Evolutionary conservation across 176 grass and related monocot species (phyloP).

Genomic region (Rhynchospora pubera): DNA sequence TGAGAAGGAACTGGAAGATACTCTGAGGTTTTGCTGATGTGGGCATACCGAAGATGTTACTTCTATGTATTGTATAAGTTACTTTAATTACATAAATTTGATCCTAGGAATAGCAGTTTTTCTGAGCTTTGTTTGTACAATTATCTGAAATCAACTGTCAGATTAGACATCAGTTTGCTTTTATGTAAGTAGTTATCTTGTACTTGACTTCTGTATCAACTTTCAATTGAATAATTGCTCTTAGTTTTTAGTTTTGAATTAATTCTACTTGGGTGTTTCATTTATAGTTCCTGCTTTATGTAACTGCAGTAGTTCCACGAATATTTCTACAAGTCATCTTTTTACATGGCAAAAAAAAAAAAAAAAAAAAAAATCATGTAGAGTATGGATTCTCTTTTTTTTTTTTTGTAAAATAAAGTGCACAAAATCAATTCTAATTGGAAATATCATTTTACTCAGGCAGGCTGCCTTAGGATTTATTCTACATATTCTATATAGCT

Average conservation of each 20-base stretch:
- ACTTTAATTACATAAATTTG: not conserved
- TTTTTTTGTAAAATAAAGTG: not conserved
- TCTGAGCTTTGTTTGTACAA: not conserved
- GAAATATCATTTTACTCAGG: not conserved
- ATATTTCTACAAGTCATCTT: not conserved
- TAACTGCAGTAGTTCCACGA: not conserved
- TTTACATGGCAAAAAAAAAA: too few relatives aligned
- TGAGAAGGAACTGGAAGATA: constrained; percentile 74
- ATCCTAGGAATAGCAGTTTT: not conserved
- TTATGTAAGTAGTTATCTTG: not conserved
- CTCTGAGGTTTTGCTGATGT: constrained; percentile 64
- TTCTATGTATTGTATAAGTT: not conserved
- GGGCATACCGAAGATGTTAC: not conserved
- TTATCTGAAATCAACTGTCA: not conserved
- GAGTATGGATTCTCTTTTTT: too few relatives aligned
- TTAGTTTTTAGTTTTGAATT: not conserved
- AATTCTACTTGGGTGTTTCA: not conserved
- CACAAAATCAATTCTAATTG: not conserved
- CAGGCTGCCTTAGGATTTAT: not conserved
- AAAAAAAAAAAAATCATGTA: too few relatives aligned
- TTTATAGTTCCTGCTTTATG: not conserved
- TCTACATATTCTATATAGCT: not conserved
- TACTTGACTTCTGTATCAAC: not conserved
- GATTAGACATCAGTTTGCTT: not conserved
- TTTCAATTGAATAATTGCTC: not conserved